A percentile compares a stretch with the other conserved stretches of the same genome.
Conservation (phyloP, 2,329 filamentous ascomycete genomes). For the Neofusicoccum laricinum region DNA sequence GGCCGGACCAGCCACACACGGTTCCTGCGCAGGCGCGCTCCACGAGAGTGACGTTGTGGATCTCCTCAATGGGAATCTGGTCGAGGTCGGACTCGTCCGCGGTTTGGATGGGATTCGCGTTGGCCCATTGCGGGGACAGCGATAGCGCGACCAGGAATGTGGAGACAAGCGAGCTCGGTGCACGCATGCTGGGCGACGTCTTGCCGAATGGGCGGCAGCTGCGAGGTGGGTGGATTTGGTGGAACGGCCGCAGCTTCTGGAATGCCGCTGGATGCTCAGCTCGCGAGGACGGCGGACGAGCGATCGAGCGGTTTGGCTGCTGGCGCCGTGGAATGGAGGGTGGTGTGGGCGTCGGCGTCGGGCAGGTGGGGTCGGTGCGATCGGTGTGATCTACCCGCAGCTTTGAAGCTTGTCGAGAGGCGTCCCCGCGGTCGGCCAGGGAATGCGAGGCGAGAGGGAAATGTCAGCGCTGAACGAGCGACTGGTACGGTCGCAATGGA, state of each 20-base stretch:
- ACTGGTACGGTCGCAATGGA: constrained; percentile 3
- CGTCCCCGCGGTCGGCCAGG: not conserved
- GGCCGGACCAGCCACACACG: constrained; percentile 32
- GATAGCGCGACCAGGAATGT: constrained; percentile 16
- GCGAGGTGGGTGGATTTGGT: not conserved
- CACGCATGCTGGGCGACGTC: not conserved
- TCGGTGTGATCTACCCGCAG: constrained; percentile 1
- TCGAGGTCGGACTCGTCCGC: not conserved
- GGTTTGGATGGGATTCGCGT: constrained; percentile 12
- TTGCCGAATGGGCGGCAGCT: not conserved
- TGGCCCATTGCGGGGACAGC: constrained; percentile 6
- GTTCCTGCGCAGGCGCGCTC: constrained; percentile 21
- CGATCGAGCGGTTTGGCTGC: not conserved
- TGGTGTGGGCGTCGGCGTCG: not conserved
- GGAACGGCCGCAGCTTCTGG: not conserved
- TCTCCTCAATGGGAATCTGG: constrained; percentile 19
- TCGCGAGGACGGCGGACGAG: not conserved
- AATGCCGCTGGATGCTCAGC: not conserved
- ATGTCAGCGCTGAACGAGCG: constrained; percentile 8
- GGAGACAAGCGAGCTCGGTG: constrained; percentile 1
- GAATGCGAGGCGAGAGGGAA: not conserved
- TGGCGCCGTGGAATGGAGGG: not conserved
- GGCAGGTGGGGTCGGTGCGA: not conserved
- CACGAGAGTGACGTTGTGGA: constrained; percentile 31
- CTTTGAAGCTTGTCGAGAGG: not conserved